Evolutionary conservation across 768 basidiomycete genomes (phyloP).

Genomic region (Mycena venus): DNA sequence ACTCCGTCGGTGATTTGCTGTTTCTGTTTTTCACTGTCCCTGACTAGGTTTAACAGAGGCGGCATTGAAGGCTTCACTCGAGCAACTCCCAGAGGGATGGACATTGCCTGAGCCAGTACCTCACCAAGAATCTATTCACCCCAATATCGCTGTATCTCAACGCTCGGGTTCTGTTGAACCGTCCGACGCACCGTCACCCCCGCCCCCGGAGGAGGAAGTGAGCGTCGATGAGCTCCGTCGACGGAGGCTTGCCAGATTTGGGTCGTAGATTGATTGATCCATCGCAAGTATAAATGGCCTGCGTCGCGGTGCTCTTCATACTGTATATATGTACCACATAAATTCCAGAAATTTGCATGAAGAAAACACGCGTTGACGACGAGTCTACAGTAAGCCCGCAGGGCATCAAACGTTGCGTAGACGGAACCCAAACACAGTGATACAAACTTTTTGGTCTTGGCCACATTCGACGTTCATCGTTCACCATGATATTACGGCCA

Average conservation of each 20-base stretch:
- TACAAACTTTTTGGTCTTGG: not conserved
- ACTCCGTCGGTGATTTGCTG: slow-evolving; percentile 57
- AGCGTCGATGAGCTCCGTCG: slow-evolving; percentile 32
- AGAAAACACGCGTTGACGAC: too few species aligned
- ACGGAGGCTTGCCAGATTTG: slow-evolving; percentile 34
- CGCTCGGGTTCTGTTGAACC: not conserved
- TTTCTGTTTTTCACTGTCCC: not conserved
- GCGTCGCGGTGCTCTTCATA: not conserved
- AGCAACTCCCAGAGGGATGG: slow-evolving; percentile 70
- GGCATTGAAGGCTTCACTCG: slow-evolving; percentile 86
- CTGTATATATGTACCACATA: not conserved
- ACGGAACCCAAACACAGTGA: too few species aligned
- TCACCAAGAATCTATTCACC: not conserved
- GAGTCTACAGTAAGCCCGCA: too few species aligned
- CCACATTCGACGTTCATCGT: not conserved
- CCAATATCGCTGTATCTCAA: not conserved
- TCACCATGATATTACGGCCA: slow-evolving; percentile 10
- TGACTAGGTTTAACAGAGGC: slow-evolving; percentile 59
- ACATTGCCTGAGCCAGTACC: slow-evolving; percentile 45
- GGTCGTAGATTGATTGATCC: slow-evolving; percentile 4
- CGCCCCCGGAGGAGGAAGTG: slow-evolving; percentile 14
- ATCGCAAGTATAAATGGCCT: not conserved
- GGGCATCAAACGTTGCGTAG: not conserved
- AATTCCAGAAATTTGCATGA: not conserved
- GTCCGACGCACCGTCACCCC: not conserved